These are phyloP conservation scores for Medicago lupulina DNA, from an alignment of 306 rosid genomes.

Conservation along the genomic window DNA sequence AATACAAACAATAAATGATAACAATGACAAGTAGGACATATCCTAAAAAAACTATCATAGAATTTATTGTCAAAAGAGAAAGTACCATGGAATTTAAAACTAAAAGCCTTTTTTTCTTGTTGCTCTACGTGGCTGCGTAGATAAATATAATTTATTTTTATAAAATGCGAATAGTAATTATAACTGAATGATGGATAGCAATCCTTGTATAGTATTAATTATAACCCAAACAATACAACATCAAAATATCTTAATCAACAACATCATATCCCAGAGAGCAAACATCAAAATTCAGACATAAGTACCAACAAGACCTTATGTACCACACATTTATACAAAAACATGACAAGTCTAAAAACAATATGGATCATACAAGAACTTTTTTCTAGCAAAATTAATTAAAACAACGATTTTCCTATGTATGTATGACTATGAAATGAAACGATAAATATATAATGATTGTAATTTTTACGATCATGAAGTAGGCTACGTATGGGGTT, in stretches of 20 bases:
- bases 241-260: constrained; percentile 22
- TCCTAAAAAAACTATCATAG: too few species aligned
- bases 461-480: constrained; percentile 56
- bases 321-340: not conserved
- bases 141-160: not conserved
- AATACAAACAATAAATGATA: too few species aligned
- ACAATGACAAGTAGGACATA: too few species aligned
- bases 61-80: too few species aligned
- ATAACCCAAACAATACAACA: not conserved
- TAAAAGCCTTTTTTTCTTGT: not conserved
- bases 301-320: constrained; percentile 1
- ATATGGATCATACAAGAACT: constrained; percentile 34
- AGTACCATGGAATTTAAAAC: constrained; percentile 25
- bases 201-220: constrained; percentile 3
- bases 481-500: constrained; percentile 67
- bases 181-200: constrained; percentile 17
- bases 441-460: constrained; percentile 34
- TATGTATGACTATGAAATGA: not conserved
- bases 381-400: not conserved
- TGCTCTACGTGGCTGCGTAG: too few species aligned
- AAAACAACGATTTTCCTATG: not conserved
- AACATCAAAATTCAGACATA: constrained; percentile 4
- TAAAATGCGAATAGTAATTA: too few species aligned
- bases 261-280: constrained; percentile 22
- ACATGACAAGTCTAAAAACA: constrained; percentile 29